Conservation (phyloP, 2,329 filamentous ascomycete species). For the Penicillium sp. region DNA sequence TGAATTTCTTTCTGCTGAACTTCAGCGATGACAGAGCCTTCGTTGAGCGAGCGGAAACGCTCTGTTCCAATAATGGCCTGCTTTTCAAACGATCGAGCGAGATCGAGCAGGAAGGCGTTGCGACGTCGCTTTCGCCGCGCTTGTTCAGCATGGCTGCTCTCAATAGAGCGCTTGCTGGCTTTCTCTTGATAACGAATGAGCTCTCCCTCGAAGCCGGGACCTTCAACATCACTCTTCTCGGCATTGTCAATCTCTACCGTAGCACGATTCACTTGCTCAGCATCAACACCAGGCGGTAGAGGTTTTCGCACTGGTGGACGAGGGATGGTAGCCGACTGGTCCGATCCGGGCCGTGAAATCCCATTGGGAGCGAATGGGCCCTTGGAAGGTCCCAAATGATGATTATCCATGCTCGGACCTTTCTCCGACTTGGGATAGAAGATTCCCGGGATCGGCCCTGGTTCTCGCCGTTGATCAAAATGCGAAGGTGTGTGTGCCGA, state of each 20-base stretch:
- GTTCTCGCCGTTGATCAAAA: conserved; percentile 17
- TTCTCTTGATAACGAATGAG: conserved; percentile 54
- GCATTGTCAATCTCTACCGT: conserved; percentile 59
- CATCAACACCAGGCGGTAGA: conserved; percentile 40
- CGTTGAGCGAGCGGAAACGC: conserved; percentile 73
- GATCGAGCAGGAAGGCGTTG: conserved; percentile 54
- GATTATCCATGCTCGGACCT: conserved; percentile 25
- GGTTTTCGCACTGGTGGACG: conserved; percentile 15
- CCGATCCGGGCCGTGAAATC: conserved; percentile 9
- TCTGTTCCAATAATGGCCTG: conserved; percentile 71
- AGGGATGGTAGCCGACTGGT: conserved; percentile 1
- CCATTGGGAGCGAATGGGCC: conserved; percentile 16
- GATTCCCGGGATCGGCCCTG: conserved; percentile 25
- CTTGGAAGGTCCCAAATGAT: conserved; percentile 10
- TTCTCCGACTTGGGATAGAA: conserved; percentile 31
- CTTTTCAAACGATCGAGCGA: conserved; percentile 59
- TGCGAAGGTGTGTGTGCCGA: conserved; percentile 17
- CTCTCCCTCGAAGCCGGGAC: conserved; percentile 51
- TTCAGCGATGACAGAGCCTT: conserved; percentile 76
- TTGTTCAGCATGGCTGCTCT: conserved; percentile 63
- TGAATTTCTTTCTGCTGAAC: conserved; percentile 87
- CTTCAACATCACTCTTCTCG: conserved; percentile 59
- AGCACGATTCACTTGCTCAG: conserved; percentile 66
- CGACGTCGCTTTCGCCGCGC: conserved; percentile 66
- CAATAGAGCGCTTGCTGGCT: conserved; percentile 65